Base-by-base conservation (phyloP, 768 basidiomycete species). In the Galerina sulciceps region DNA sequence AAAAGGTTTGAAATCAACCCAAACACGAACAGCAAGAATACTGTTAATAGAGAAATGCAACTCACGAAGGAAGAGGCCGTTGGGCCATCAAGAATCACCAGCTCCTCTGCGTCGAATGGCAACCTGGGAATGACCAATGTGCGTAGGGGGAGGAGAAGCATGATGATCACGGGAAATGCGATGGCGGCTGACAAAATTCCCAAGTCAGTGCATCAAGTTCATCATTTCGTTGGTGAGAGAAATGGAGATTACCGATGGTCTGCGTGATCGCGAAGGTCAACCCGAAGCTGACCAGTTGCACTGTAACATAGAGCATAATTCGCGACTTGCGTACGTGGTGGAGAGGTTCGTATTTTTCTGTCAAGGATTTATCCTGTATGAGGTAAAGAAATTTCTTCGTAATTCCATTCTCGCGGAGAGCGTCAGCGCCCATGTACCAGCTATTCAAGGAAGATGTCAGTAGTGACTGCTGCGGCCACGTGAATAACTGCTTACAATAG, bases 381-480 rank as follows among this genome's bases (percentile, higher is more conserved):
- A 96, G 85, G 71, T 87, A 96, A 14, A 93, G 78, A 4, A 96
- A 76, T 69, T 91, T 93, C 59, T 79, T 78, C 0, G 93, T 93
- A 55, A 98, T 92, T 2, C 93, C 93, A 57, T 93, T 96, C 9
- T 82, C 84, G 14, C 81, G 81, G 13, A 98, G 81, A 0, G 92
- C 91, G 56, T 91, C 90, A 35, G 83, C 83, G 13, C 95, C 95
- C 92, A 98, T 96, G 70, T 87, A 95, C 93, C 93, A 95, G 72
- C 89, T 90, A 22, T 35, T n/a, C 13, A 43, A 22, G 54, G 6
- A 46, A 45, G 15, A 52, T 35, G 52, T 61, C 51, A 13, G 37
- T 45, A 5, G 11, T 10, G n/a, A 23, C 37, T 22, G 38, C 38
- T 20, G 22, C 11, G n/a, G 23, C 20, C n/a, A 31, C 26, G 8